phyloP scores from a whole-genome alignment of 169 alveolate species.

The Cryptosporidium sp. region DNA sequence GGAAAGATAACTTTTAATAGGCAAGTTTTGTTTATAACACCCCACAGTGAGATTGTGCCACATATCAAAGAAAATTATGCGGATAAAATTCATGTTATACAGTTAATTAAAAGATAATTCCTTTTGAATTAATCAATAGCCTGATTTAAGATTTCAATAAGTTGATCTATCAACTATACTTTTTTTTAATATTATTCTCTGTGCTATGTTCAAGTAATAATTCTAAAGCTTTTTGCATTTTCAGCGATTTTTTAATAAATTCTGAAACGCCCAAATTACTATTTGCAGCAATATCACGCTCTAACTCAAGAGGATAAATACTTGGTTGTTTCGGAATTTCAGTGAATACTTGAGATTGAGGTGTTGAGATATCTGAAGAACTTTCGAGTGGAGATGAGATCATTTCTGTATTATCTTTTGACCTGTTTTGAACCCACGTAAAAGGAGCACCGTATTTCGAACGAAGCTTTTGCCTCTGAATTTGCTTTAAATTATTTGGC shows the following conservation, averaged over 20 bases:
- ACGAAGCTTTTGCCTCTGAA: conserved; percentile 30
- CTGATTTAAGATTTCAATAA: not conserved
- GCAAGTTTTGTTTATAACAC: conserved; percentile 49
- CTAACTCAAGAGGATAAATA: conserved; percentile 51
- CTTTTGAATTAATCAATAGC: not conserved
- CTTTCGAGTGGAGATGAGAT: not conserved
- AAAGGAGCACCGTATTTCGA: conserved; percentile 48
- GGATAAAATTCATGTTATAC: conserved; percentile 24
- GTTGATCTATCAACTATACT: no score
- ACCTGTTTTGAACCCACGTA: conserved; percentile 31
- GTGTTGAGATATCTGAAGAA: conserved; percentile 23
- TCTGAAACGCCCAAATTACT: conserved; percentile 10
- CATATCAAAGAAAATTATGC: conserved; percentile 38
- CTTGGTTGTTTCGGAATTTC: conserved; percentile 71
- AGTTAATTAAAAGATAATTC: conserved; percentile 8
- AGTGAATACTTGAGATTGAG: conserved; percentile 40
- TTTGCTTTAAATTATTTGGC: not conserved
- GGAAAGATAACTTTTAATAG: not conserved
- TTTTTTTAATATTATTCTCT: not conserved
- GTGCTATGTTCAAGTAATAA: not conserved
- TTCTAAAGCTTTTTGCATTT: conserved; percentile 45
- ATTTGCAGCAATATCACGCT: not conserved
- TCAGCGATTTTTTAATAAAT: conserved; percentile 25
- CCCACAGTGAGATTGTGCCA: conserved; percentile 57
- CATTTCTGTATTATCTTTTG: not conserved